These are phyloP conservation scores for Pyrenophora tritici-repentis DNA, from an alignment of 2,329 filamentous ascomycete species.

Conservation along the genomic window DNA sequence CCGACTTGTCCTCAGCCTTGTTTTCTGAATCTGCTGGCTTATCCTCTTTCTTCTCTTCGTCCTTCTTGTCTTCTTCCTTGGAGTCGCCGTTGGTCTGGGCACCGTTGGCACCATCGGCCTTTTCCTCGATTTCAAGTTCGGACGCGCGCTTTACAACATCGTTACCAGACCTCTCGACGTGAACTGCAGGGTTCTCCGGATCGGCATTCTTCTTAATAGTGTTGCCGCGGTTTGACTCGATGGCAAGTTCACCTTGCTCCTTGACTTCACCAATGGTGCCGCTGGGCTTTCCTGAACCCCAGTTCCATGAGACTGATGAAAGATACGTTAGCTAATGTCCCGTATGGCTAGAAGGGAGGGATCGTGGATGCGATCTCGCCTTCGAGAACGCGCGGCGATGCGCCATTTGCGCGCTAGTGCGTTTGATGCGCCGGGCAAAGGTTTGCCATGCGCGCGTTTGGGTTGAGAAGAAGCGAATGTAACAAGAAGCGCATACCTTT, in stretches of 20 bases:
- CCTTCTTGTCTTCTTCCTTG: conserved; percentile 37
- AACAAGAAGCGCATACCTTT: conserved; percentile 35
- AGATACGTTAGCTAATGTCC: conserved; percentile 7
- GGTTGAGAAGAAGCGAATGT: neutral
- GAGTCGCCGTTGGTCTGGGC: conserved; percentile 46
- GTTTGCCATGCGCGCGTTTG: neutral
- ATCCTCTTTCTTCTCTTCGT: conserved; percentile 45
- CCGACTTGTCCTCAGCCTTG: conserved; percentile 37
- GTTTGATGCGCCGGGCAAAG: conserved; percentile 5
- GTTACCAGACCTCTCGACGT: conserved; percentile 63
- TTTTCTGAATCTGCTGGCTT: conserved; percentile 36
- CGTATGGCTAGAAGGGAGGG: conserved; percentile 29
- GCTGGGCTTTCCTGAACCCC: conserved; percentile 60
- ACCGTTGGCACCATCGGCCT: conserved; percentile 40
- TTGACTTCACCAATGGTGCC: conserved; percentile 64
- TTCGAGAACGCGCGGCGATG: conserved; percentile 11
- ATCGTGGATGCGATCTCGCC: conserved; percentile 18
- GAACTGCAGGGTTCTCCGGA: conserved; percentile 64
- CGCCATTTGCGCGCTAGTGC: conserved; percentile 1
- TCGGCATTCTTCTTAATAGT: conserved; percentile 67
- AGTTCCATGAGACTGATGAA: conserved; percentile 66
- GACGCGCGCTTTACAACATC: conserved; percentile 68
- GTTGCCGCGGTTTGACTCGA: conserved; percentile 66
- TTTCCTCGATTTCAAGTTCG: conserved; percentile 62
- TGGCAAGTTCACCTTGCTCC: conserved; percentile 63